phyloP scores from a whole-genome alignment of 116 monocot species.

The Zostera marina region DNA sequence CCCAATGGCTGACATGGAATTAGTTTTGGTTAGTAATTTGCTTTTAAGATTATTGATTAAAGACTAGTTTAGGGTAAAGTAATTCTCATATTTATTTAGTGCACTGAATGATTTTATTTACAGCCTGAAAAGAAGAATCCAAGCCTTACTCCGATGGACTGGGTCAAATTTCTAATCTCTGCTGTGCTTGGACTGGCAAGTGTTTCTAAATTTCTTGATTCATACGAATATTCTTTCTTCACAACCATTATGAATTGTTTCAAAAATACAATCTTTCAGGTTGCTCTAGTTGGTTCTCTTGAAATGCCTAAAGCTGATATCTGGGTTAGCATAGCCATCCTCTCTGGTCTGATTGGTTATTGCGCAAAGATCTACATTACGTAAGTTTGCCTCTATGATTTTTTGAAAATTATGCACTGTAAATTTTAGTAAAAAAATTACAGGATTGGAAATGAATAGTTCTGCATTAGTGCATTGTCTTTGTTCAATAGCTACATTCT shows the following conservation, averaged over 20 bases:
- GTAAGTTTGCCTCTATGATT: too few relatives aligned
- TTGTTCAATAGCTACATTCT: too few relatives aligned
- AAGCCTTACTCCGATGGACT: conserved; percentile 84
- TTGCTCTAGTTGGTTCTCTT: conserved; percentile 62
- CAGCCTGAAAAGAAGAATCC: conserved; percentile 94
- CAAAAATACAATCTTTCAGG: conserved; percentile 11
- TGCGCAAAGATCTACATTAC: conserved; percentile 84
- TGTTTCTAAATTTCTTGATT: neutral
- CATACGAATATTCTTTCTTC: neutral
- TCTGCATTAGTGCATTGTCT: too few relatives aligned
- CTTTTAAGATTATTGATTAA: neutral
- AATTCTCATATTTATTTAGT: neutral
- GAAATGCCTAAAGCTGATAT: conserved; percentile 88
- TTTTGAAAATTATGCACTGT: neutral
- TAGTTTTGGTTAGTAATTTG: conserved; percentile 54
- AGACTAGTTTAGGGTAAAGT: neutral
- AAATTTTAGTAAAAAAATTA: too few relatives aligned
- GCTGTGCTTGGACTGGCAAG: conserved; percentile 69
- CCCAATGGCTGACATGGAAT: conserved; percentile 96
- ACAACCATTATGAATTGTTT: neutral
- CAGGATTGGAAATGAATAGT: too few relatives aligned
- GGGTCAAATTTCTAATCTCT: conserved; percentile 66
- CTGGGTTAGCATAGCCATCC: conserved; percentile 62
- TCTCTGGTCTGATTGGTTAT: conserved; percentile 75
- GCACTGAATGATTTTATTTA: conserved; percentile 3